A percentile compares a stretch with the other conserved stretches of the same genome.
Evolutionary conservation across 179 eudicot genomes (phyloP).

Genomic region (Vitellaria paradoxa): DNA sequence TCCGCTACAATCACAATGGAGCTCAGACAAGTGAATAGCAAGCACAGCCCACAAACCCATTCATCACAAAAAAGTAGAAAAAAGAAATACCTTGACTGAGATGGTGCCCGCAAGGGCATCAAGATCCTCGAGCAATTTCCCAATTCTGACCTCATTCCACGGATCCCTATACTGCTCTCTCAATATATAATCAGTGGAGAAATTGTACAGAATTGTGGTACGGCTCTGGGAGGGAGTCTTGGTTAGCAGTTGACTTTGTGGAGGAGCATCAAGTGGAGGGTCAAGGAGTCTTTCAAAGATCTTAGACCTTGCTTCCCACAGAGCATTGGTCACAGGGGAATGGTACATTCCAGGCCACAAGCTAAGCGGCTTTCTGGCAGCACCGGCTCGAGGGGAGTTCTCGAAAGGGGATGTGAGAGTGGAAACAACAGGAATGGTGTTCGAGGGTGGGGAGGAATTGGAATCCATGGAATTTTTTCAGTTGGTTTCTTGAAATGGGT

Average conservation of each 20-base stretch:
- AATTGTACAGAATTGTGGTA: constrained; percentile 65
- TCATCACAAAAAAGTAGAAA: not conserved
- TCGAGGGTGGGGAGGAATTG: constrained; percentile 32
- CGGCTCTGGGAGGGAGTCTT: constrained; percentile 73
- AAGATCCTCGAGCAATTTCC: constrained; percentile 96
- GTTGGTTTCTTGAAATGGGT: too few species aligned
- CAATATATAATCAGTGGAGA: constrained; percentile 72
- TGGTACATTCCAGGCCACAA: constrained; percentile 99
- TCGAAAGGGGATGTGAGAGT: constrained; percentile 37
- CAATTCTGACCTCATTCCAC: constrained; percentile 89
- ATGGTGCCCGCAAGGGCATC: constrained; percentile 99
- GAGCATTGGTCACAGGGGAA: constrained; percentile 89
- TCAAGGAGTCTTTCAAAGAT: constrained; percentile 74
- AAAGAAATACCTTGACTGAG: constrained; percentile 75
- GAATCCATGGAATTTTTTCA: constrained; percentile 36
- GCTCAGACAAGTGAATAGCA: not conserved
- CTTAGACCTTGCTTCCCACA: constrained; percentile 83
- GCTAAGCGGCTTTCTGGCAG: constrained; percentile 51
- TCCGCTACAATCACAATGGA: not conserved
- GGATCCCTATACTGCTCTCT: constrained; percentile 98
- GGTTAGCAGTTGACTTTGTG: constrained; percentile 66
- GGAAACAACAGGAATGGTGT: constrained; percentile 62
- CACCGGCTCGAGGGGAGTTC: constrained; percentile 25
- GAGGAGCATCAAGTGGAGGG: constrained; percentile 72
- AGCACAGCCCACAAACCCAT: not conserved